phyloP scores from a whole-genome alignment of 805 yeast species.

The Sugiyamaella americana region DNA sequence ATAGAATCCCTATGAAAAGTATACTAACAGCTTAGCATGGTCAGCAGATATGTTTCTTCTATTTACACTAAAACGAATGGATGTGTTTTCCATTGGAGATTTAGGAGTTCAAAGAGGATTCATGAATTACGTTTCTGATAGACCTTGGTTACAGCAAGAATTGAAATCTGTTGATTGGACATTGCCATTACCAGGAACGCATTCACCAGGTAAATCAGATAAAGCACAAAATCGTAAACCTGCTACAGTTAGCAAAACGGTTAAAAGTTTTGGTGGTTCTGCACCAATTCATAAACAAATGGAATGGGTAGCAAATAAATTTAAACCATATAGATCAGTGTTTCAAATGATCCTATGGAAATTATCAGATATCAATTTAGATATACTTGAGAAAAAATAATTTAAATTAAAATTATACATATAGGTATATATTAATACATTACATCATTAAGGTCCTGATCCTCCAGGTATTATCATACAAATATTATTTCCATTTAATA shows the following conservation, averaged over 20 bases:
- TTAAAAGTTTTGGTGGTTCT: conserved; percentile 35
- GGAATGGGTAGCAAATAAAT: conserved; percentile 57
- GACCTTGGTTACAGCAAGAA: conserved; percentile 36
- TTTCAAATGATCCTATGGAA: conserved; percentile 75
- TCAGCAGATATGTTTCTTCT: conserved; percentile 80
- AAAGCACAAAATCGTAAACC: conserved; percentile 34
- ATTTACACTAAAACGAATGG: conserved; percentile 59
- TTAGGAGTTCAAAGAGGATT: conserved; percentile 82
- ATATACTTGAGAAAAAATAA: conserved; percentile 24
- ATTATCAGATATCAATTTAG: conserved; percentile 51
- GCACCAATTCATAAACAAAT: conserved; percentile 40
- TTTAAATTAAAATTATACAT: not conserved
- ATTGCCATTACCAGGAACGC: conserved; percentile 17
- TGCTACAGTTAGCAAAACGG: conserved; percentile 30
- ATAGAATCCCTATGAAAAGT: not conserved
- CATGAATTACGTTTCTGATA: conserved; percentile 49
- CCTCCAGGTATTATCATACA: conserved; percentile 34
- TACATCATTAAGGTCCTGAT: not conserved
- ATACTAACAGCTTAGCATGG: conserved; percentile 43
- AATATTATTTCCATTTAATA: conserved; percentile 36
- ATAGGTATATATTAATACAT: not conserved
- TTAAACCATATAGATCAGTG: conserved; percentile 59
- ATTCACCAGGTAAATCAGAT: conserved; percentile 28
- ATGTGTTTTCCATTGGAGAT: conserved; percentile 74
- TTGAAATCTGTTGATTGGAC: conserved; percentile 28